Evolutionary conservation across 2,329 filamentous ascomycete species (phyloP).

Genomic region (Colletotrichum falcatum): DNA sequence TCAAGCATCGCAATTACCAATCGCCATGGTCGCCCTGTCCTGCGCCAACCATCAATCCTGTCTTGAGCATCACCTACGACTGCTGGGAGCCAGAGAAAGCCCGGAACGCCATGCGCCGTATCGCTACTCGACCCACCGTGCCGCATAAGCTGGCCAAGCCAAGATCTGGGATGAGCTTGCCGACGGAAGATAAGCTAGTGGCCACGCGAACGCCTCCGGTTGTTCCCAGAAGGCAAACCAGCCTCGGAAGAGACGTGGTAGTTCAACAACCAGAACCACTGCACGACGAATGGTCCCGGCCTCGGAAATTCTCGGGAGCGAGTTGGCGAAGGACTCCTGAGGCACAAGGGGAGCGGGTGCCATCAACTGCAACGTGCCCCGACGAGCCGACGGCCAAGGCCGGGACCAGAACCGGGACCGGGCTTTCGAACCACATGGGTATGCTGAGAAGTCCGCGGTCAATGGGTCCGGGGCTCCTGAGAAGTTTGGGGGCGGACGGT

Average conservation of each 20-base stretch:
- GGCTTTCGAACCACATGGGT: not conserved
- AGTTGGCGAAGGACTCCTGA: constrained; percentile 12
- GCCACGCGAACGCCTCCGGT: constrained; percentile 11
- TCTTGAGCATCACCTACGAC: constrained; percentile 58
- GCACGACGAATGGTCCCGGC: constrained; percentile 14
- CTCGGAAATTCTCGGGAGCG: constrained; percentile 13
- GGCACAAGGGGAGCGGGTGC: constrained; percentile 5
- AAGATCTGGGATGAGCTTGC: not conserved
- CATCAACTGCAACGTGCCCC: constrained; percentile 36
- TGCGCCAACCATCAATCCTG: constrained; percentile 50
- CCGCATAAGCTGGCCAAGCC: constrained; percentile 23
- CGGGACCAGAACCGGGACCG: not conserved
- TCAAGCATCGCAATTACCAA: constrained; percentile 60
- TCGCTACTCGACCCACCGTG: constrained; percentile 41
- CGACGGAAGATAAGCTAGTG: not conserved
- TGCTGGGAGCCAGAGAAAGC: constrained; percentile 62
- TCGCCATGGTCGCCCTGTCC: constrained; percentile 65
- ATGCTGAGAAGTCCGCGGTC: constrained; percentile 34
- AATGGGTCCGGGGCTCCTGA: constrained; percentile 26
- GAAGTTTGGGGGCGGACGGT: not conserved
- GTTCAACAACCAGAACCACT: constrained; percentile 15
- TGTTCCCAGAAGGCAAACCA: constrained; percentile 35
- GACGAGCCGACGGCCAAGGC: constrained; percentile 4
- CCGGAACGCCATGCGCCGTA: constrained; percentile 54
- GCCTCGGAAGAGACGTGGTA: constrained; percentile 26